phyloP scores from a whole-genome alignment of 202 grass and related monocot species.

The Musa balbisiana region DNA sequence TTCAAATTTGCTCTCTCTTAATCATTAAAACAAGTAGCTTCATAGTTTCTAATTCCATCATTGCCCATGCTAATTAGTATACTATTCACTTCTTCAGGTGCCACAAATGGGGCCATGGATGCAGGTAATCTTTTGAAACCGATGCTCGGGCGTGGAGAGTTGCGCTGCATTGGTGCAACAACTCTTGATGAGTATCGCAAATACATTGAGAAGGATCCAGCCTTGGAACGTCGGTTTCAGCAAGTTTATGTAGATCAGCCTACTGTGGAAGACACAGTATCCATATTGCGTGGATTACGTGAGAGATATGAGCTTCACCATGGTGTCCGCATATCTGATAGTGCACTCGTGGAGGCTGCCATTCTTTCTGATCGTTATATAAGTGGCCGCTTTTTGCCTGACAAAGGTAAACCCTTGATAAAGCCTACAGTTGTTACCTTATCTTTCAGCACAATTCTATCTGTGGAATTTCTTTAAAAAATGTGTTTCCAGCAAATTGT shows the following conservation, averaged over 20 bases:
- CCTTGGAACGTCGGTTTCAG: slow-evolving; percentile 91
- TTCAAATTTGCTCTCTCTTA: no score
- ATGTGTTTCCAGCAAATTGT: slow-evolving; percentile 5
- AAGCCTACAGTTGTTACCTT: not conserved
- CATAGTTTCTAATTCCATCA: not conserved
- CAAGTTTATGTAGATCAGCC: slow-evolving; percentile 98
- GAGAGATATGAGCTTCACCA: slow-evolving; percentile 98
- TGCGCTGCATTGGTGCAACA: slow-evolving; percentile 92
- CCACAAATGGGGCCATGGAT: slow-evolving; percentile 95
- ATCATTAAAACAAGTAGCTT: not conserved
- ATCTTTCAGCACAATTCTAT: not conserved
- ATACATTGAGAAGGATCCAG: slow-evolving; percentile 99
- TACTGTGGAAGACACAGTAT: slow-evolving; percentile 94
- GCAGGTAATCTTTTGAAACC: slow-evolving; percentile 96
- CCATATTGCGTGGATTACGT: slow-evolving; percentile 77
- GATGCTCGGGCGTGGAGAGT: slow-evolving; percentile 93
- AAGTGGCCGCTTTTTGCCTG: slow-evolving; percentile 94
- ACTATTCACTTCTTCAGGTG: slow-evolving; percentile 38
- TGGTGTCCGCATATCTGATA: slow-evolving; percentile 90
- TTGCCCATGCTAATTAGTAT: not conserved
- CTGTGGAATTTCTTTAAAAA: slow-evolving; percentile 6
- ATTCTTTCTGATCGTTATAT: slow-evolving; percentile 94
- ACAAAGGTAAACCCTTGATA: slow-evolving; percentile 57
- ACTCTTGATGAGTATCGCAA: slow-evolving; percentile 96
- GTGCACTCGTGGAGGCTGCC: slow-evolving; percentile 79